Evolutionary conservation across 2,329 filamentous ascomycete genomes (phyloP).

Genomic region (Aspergillus fructus): DNA sequence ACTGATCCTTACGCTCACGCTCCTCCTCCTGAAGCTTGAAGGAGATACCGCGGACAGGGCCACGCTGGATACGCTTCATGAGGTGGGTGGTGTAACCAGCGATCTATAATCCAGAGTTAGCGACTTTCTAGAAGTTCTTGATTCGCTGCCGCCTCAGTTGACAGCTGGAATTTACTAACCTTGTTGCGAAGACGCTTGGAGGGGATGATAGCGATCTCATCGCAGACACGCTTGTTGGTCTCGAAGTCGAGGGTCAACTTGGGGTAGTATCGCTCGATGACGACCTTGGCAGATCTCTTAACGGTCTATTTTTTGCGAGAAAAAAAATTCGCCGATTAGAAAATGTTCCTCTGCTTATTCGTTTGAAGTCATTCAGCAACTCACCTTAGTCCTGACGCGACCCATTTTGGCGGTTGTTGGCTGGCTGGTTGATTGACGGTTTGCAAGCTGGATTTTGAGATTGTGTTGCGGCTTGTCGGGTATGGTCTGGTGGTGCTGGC

Average conservation of each 20-base stretch:
- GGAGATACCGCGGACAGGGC: slow-evolving; percentile 98
- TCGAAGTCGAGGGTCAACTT: slow-evolving; percentile 99
- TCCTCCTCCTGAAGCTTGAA: slow-evolving; percentile 99
- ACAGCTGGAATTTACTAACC: slow-evolving; percentile 51
- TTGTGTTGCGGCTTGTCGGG: slow-evolving; percentile 19
- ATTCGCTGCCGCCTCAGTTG: no score
- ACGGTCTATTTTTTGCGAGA: slow-evolving; percentile 54
- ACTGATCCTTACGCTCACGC: slow-evolving; percentile 99
- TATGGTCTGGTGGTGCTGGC: slow-evolving; percentile 4
- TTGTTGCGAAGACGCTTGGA: slow-evolving; percentile 99
- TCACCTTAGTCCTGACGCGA: slow-evolving; percentile 50
- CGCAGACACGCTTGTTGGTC: slow-evolving; percentile 99
- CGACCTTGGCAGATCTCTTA: slow-evolving; percentile 95
- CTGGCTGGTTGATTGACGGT: slow-evolving; percentile 20
- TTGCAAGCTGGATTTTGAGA: slow-evolving; percentile 22
- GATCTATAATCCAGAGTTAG: slow-evolving; percentile 59
- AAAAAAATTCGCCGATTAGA: not conserved
- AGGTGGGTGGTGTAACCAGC: slow-evolving; percentile 97
- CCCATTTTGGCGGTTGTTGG: slow-evolving; percentile 48
- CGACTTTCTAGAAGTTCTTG: no score
- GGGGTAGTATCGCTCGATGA: slow-evolving; percentile 98
- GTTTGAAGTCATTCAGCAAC: slow-evolving; percentile 1
- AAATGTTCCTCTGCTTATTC: not conserved
- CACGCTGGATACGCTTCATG: slow-evolving; percentile 99
- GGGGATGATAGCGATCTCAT: slow-evolving; percentile 99